Evolutionary conservation across 805 yeast species (phyloP).

Genomic region (Komagataella ulmi): DNA sequence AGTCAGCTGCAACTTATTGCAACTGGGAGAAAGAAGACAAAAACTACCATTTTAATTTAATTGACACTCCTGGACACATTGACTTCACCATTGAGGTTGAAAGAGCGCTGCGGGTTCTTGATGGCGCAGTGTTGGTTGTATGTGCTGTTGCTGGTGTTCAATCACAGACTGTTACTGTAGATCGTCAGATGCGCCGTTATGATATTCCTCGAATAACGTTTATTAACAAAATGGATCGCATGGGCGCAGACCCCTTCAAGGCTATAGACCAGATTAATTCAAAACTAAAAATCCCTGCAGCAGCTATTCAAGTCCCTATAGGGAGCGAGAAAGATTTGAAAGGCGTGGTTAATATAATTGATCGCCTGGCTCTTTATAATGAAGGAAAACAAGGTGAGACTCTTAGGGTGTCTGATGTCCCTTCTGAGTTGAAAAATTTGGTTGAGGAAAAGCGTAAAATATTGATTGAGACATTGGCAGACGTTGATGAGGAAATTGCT

Average conservation of each 20-base stretch:
- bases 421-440: constrained; percentile 65
- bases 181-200: constrained; percentile 97
- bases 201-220: constrained; percentile 95
- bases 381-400: constrained; percentile 86
- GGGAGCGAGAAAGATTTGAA: constrained; percentile 77
- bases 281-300: constrained; percentile 87
- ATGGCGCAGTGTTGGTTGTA: constrained; percentile 96
- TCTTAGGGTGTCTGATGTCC: constrained; percentile 54
- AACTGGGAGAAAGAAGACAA: constrained; percentile 73
- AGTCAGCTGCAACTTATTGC: constrained; percentile 97
- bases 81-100: constrained; percentile 98
- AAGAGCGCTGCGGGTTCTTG: constrained; percentile 93
- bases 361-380: constrained; percentile 76
- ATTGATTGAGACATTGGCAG: constrained; percentile 90
- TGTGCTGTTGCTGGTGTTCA: constrained; percentile 99
- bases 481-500: constrained; percentile 95
- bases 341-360: constrained; percentile 89
- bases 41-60: constrained; percentile 79
- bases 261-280: constrained; percentile 84
- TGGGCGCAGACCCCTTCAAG: constrained; percentile 97
- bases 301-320: constrained; percentile 96
- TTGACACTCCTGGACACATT: constrained; percentile 98
- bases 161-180: constrained; percentile 97
- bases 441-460: constrained; percentile 83
- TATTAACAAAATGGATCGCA: constrained; percentile 96